Evolutionary conservation across 202 grass and related monocot species (phyloP).

Genomic region (Setaria viridis): DNA sequence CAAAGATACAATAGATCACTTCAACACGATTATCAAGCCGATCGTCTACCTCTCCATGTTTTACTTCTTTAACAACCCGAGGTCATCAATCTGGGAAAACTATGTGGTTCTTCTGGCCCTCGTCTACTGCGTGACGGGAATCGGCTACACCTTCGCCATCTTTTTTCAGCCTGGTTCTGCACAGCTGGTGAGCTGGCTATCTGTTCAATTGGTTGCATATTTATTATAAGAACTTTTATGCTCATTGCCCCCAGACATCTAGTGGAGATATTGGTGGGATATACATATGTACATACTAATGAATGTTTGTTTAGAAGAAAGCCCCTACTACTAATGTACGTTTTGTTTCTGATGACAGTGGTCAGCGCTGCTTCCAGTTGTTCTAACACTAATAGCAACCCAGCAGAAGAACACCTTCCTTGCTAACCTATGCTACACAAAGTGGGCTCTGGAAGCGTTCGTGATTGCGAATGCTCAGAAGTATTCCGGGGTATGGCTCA

Average conservation of each 20-base stretch:
- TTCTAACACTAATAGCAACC: constrained; percentile 81
- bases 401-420: constrained; percentile 60
- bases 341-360: constrained; percentile 56
- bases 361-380: constrained; percentile 85
- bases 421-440: constrained; percentile 85
- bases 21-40: constrained; percentile 89
- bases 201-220: not conserved
- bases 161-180: constrained; percentile 90
- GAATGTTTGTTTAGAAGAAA: no score
- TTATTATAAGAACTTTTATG: constrained; percentile 16
- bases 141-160: constrained; percentile 90
- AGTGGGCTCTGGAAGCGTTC: constrained; percentile 88
- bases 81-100: constrained; percentile 93
- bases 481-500: constrained; percentile 82
- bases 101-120: constrained; percentile 78
- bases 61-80: constrained; percentile 98
- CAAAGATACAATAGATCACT: constrained; percentile 92
- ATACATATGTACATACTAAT: no score
- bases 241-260: not conserved
- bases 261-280: no score
- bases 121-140: constrained; percentile 88
- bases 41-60: constrained; percentile 97
- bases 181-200: constrained; percentile 68
- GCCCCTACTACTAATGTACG: not conserved
- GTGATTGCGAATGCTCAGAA: constrained; percentile 79